Conservation (phyloP, 129 eudicot species). For the Rutidosis leptorrhynchoides region DNA sequence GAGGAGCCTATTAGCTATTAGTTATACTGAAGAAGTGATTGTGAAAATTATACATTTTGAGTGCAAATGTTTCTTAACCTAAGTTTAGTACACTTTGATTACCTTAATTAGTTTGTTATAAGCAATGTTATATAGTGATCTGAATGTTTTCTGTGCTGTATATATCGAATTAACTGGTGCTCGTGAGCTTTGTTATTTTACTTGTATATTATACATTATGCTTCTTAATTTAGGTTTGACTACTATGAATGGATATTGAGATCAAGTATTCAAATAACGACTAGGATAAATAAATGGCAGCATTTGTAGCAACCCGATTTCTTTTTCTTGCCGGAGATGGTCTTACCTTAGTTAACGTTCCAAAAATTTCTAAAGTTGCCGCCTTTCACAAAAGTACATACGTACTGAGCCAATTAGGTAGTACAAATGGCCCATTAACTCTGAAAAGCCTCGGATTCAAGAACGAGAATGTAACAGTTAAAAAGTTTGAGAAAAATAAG, state of each 20-base stretch:
- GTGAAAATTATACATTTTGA: no score
- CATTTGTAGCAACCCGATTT: constrained; percentile 56
- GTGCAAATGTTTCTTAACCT: no score
- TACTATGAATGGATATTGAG: constrained; percentile 23
- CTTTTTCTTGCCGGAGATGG: constrained; percentile 64
- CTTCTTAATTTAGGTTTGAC: constrained; percentile 24
- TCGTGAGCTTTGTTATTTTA: not conserved
- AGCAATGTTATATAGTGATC: not conserved
- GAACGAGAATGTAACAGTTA: constrained; percentile 27
- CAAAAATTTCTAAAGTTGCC: constrained; percentile 41
- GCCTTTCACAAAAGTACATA: constrained; percentile 41
- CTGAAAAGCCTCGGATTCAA: constrained; percentile 64
- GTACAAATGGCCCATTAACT: constrained; percentile 50
- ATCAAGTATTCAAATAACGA: constrained; percentile 11
- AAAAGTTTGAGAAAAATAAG: constrained; percentile 35
- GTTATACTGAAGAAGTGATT: no score
- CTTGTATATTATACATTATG: not conserved
- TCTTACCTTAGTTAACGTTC: constrained; percentile 39
- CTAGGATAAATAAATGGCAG: constrained; percentile 45
- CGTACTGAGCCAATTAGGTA: constrained; percentile 30
- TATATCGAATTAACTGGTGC: not conserved
- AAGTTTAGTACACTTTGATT: no score
- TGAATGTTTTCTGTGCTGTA: not conserved
- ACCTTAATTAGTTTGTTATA: not conserved
- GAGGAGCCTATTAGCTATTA: not conserved